phyloP scores from a whole-genome alignment of 768 basidiomycete genomes.

The Lentinula aciculospora region DNA sequence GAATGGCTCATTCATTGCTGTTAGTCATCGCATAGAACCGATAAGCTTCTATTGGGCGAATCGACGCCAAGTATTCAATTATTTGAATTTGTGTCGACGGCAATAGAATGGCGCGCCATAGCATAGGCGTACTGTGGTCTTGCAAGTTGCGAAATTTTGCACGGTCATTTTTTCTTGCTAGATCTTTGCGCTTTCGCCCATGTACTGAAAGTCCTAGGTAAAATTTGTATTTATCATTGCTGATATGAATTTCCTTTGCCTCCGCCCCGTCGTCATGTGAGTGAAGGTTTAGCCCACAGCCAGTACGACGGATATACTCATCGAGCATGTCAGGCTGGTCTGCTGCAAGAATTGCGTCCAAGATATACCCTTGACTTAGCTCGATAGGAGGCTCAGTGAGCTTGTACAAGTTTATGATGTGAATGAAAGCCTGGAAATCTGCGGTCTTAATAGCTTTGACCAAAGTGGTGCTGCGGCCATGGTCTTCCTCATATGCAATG shows the following conservation, averaged over 20 bases:
- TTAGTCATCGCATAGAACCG: conserved; percentile 39
- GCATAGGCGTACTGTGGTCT: conserved; percentile 18
- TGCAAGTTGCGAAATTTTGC: conserved; percentile 21
- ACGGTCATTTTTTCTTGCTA: conserved; percentile 46
- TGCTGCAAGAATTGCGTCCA: conserved; percentile 24
- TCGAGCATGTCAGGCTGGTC: conserved; percentile 51
- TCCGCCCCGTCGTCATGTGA: conserved; percentile 12
- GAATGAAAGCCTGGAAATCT: conserved; percentile 47
- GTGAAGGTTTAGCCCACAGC: conserved; percentile 30
- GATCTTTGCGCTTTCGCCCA: conserved; percentile 56
- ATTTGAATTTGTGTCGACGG: conserved; percentile 14
- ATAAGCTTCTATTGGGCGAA: conserved; percentile 45
- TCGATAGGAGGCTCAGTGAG: conserved; percentile 24
- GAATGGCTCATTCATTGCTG: conserved; percentile 35
- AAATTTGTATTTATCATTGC: conserved; percentile 33
- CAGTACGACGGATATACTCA: conserved; percentile 50
- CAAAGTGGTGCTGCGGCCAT: conserved; percentile 15
- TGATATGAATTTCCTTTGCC: conserved; percentile 17
- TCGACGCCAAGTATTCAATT: conserved; percentile 42
- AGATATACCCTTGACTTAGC: conserved; percentile 11
- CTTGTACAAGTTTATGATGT: conserved; percentile 39
- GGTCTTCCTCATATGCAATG: background rate
- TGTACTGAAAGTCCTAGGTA: conserved; percentile 61
- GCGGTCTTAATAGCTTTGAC: conserved; percentile 32
- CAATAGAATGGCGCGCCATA: conserved; percentile 39